Conservation (phyloP, 2,329 filamentous ascomycete species). For the Venturiaceae sp. region DNA sequence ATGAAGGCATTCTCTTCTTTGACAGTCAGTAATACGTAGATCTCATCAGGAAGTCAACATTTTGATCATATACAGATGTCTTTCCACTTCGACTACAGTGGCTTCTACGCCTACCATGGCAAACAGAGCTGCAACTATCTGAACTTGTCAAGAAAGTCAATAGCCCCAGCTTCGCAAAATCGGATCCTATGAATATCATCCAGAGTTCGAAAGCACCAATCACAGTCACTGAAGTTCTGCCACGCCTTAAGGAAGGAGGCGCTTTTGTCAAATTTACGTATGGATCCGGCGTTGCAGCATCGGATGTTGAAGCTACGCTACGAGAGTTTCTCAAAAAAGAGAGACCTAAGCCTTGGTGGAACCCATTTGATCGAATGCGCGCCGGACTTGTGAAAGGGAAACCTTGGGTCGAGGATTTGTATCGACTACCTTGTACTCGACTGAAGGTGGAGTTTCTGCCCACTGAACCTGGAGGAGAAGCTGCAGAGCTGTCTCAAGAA, state of each 20-base stretch:
- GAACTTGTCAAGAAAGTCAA: slow-evolving; percentile 37
- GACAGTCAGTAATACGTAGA: slow-evolving; percentile 52
- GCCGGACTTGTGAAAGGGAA: slow-evolving; percentile 68
- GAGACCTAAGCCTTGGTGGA: slow-evolving; percentile 83
- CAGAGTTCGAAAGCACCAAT: slow-evolving; percentile 56
- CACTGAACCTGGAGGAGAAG: slow-evolving; percentile 56
- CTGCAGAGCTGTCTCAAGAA: slow-evolving; percentile 76
- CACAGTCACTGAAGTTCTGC: slow-evolving; percentile 71
- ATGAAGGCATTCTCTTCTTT: slow-evolving; percentile 82
- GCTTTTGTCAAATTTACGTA: slow-evolving; percentile 81
- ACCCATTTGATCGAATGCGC: slow-evolving; percentile 62
- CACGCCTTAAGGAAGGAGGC: slow-evolving; percentile 81
- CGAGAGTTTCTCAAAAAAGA: slow-evolving; percentile 55
- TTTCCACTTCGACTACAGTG: slow-evolving; percentile 71
- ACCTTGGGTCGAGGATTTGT: slow-evolving; percentile 91
- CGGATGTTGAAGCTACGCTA: slow-evolving; percentile 52
- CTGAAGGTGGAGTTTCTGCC: slow-evolving; percentile 80
- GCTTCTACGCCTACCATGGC: slow-evolving; percentile 43
- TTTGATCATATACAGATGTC: slow-evolving; percentile 47
- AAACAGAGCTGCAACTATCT: slow-evolving; percentile 37
- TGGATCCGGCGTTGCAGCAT: slow-evolving; percentile 33
- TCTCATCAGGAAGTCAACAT: background rate
- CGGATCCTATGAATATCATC: slow-evolving; percentile 46
- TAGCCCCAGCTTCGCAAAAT: slow-evolving; percentile 37
- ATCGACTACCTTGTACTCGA: slow-evolving; percentile 66